Percentiles rank a stretch among this genome's conserved stretches.
Evolutionary conservation across 176 grass and related monocot genomes (phyloP).

Genomic region (Tillandsia fasciculata): DNA sequence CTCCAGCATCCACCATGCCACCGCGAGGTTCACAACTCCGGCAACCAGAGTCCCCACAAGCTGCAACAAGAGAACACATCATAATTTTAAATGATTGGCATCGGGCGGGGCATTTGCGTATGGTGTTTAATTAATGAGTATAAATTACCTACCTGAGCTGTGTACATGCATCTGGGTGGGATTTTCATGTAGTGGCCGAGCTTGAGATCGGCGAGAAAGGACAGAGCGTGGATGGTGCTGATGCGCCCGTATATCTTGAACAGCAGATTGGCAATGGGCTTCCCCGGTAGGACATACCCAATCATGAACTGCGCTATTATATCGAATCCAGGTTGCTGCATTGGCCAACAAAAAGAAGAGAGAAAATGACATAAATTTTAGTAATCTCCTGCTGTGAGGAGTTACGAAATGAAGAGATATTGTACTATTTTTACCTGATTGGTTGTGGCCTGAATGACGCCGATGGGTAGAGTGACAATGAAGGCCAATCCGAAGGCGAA

Average conservation of each 20-base stretch:
- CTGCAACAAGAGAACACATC: constrained; percentile 27
- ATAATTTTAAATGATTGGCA: background rate
- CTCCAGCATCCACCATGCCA: constrained; percentile 98
- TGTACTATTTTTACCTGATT: constrained; percentile 53
- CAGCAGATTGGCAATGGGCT: constrained; percentile 94
- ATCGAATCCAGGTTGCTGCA: constrained; percentile 92
- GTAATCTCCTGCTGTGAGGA: background rate
- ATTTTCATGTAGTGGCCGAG: constrained; percentile 99
- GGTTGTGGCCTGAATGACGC: constrained; percentile 95
- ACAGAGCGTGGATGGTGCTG: constrained; percentile 90
- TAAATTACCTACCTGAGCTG: constrained; percentile 58
- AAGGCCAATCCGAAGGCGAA: constrained; percentile 88
- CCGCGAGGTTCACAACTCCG: constrained; percentile 79
- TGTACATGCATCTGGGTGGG: constrained; percentile 96
- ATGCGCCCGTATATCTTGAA: constrained; percentile 99
- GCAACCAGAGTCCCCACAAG: constrained; percentile 82
- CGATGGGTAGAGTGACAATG: constrained; percentile 81
- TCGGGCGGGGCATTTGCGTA: background rate
- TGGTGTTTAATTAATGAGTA: background rate
- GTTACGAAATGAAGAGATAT: background rate
- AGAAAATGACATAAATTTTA: constrained; percentile 1
- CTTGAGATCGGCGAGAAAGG: constrained; percentile 94
- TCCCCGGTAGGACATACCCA: constrained; percentile 72
- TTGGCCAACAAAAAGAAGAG: background rate
- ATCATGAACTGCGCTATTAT: constrained; percentile 99